Percentiles rank a stretch among this genome's conserved stretches.
These are phyloP conservation scores for Wickerhamiella azyma DNA, from an alignment of 805 yeast species.

Conservation along the genomic window DNA sequence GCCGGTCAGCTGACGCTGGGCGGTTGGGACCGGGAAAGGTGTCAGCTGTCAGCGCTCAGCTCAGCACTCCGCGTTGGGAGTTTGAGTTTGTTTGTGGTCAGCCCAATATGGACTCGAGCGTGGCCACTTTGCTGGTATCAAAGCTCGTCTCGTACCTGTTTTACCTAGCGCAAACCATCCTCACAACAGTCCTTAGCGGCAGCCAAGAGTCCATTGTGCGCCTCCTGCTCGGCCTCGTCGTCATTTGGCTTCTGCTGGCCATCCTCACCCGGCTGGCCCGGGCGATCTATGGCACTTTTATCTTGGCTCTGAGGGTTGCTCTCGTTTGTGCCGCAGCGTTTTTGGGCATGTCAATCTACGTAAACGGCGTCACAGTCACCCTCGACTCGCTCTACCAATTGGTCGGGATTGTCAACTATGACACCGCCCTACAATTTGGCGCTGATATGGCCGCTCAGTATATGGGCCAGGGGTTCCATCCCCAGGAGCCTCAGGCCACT, in stretches of 20 bases:
- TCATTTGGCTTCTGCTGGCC: slow-evolving; percentile 19
- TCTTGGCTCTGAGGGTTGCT: slow-evolving; percentile 13
- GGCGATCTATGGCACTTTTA: slow-evolving; percentile 16
- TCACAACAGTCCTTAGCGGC: not conserved
- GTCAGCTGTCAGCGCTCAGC: not conserved
- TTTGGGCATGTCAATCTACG: slow-evolving; percentile 10
- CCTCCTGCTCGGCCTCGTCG: slow-evolving; percentile 15
- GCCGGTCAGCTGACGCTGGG: too few species aligned
- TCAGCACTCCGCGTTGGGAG: not conserved
- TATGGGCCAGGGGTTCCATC: not conserved
- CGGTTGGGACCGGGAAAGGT: too few species aligned
- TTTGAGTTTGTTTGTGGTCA: not conserved
- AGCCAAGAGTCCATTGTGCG: slow-evolving; percentile 5
- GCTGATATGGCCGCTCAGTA: not conserved
- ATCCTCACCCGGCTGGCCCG: slow-evolving; percentile 18
- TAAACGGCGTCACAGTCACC: not conserved
- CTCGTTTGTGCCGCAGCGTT: slow-evolving; percentile 10
- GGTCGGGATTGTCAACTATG: not conserved
- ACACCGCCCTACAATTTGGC: not conserved
- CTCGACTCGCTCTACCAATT: not conserved
- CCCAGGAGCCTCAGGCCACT: not conserved
- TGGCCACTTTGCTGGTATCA: not conserved
- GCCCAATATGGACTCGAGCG: too few species aligned
- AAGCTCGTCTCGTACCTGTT: not conserved
- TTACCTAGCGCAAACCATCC: not conserved